Evolutionary conservation across 2,329 filamentous ascomycete genomes (phyloP), one percentile per base, ranked within the genome.

Genomic region (Knoxdaviesia capensis): DNA sequence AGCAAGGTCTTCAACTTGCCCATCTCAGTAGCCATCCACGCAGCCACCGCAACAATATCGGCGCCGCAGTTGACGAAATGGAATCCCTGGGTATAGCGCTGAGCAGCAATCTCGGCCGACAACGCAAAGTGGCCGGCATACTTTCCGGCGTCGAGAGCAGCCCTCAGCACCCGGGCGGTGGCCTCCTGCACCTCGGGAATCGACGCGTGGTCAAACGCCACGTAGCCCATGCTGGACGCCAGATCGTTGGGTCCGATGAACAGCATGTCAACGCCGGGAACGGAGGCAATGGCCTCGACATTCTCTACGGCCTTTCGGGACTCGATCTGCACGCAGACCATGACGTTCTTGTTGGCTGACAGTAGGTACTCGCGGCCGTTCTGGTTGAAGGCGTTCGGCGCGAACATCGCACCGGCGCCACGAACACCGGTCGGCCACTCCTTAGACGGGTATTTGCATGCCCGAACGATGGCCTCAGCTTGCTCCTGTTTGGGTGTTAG

Each of bases 281-380:
- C 59, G 5, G 66, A 62, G 36, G 72, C 73, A 53, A 80, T 80
- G n/a, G 52, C 59, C 37, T 63, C 58, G 30, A 61, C 57, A 39
- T 63, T 62, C 39, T 62, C 59, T 44, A 51, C 58, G 1, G 74
- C 74, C 52, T 77, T 74, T 46, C 62, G 60, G 0, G 76, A 79
- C 58, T 80, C 76, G 41, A 80, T 79, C 54, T 53, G 52, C 7
- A 53, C 50, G 36, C 46, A 49, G 28, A 52, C 42, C 49, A 53
- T 48, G 38, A 80, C 61, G 31, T 55, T 53, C 3, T 48, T 42
- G 41, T 53, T 53, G 35, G 52, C 52, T 5, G 10, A 47, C 33
- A 49, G 38, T 8, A 52, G 33, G 40, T 54, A 53, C 28, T 54
- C 50, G 4, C 50, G 49, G 1, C 47, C 47, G n/a, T 38, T 51